These are phyloP conservation scores for Dothistroma pini DNA, from an alignment of 2,329 filamentous ascomycete genomes.

Conservation along the genomic window DNA sequence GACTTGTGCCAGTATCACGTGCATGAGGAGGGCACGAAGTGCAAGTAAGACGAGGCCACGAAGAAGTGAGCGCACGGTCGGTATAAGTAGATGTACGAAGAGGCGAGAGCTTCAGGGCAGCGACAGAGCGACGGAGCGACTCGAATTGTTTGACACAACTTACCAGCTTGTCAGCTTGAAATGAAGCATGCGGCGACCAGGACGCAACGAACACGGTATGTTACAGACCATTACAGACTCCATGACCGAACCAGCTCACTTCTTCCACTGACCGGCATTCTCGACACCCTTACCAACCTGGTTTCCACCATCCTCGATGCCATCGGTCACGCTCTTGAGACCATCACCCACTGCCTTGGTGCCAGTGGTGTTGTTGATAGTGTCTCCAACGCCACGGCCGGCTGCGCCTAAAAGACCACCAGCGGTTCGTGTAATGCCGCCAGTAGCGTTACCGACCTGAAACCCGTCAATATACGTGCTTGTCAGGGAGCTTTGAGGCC, in stretches of 20 bases:
- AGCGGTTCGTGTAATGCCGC: conserved; percentile 52
- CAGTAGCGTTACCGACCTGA: conserved; percentile 49
- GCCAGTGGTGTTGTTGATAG: conserved; percentile 45
- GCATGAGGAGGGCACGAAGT: conserved; percentile 8
- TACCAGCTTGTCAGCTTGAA: background rate
- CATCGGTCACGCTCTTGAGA: conserved; percentile 41
- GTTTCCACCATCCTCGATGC: conserved; percentile 44
- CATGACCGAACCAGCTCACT: background rate
- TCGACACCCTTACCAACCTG: conserved; percentile 45
- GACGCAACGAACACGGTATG: background rate
- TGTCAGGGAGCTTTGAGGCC: too few relatives aligned
- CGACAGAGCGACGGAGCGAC: background rate
- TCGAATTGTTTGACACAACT: background rate
- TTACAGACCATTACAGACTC: background rate
- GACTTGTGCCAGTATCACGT: conserved; percentile 6
- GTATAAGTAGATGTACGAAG: background rate
- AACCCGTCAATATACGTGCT: too few relatives aligned
- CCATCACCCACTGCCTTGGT: conserved; percentile 43
- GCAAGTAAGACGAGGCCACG: conserved; percentile 4
- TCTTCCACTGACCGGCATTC: conserved; percentile 46
- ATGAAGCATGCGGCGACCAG: background rate
- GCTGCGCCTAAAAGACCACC: conserved; percentile 51
- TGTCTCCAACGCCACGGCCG: conserved; percentile 45
- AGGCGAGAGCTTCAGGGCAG: background rate
- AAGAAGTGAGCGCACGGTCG: background rate